Evolutionary conservation across 75 land plant species (phyloP).

Genomic region (Cryptomeria japonica): DNA sequence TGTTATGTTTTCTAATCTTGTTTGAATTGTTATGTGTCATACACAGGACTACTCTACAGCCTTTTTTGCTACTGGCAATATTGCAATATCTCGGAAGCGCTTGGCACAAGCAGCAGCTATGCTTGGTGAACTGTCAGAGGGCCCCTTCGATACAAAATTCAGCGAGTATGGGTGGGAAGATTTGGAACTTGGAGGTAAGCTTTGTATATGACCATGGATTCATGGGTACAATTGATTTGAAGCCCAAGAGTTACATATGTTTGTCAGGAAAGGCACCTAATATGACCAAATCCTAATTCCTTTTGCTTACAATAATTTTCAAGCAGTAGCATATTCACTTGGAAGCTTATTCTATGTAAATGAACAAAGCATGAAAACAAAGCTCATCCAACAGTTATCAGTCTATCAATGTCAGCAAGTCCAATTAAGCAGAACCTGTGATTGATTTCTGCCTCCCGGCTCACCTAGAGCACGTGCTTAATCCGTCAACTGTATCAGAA

Average conservation of each 20-base stretch:
- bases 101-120: conserved; percentile 19
- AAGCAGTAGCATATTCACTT: not conserved
- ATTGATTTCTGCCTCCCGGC: too few species aligned
- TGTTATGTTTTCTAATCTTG: not conserved
- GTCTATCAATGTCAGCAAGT: not conserved
- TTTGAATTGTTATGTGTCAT: not conserved
- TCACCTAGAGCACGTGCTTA: too few species aligned
- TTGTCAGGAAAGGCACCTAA: not conserved
- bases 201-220: not conserved
- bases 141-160: conserved; percentile 32
- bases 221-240: not conserved
- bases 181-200: conserved; percentile 33
- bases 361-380: not conserved
- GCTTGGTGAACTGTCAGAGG: conserved; percentile 15
- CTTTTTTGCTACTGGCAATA: conserved; percentile 41
- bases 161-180: conserved; percentile 43
- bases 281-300: not conserved
- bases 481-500: too few species aligned
- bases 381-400: not conserved
- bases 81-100: conserved; percentile 23
- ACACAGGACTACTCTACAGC: conserved; percentile 34
- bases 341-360: not conserved
- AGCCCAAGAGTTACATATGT: not conserved
- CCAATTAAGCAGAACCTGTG: not conserved
- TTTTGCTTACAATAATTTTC: not conserved